Evolutionary conservation across 805 yeast species (phyloP).

Genomic region (Yueomyces sp.): DNA sequence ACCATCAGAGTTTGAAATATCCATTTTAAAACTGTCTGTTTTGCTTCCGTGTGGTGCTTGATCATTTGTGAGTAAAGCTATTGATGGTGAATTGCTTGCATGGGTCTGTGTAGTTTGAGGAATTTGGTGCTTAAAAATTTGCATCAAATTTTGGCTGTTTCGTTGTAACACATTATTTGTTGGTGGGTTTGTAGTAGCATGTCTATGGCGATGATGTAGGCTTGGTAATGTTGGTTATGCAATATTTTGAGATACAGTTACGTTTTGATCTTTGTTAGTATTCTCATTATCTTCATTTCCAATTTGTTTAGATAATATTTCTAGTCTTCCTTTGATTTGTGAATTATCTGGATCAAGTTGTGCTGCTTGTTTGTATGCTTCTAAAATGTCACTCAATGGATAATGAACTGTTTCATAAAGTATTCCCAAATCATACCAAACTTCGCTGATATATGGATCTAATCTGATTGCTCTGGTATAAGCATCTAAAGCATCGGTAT

Average conservation of each 20-base stretch:
- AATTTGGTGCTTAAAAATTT: conserved; percentile 1
- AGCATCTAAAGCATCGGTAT: conserved; percentile 93
- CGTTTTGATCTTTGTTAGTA: no score
- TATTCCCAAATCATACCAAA: conserved; percentile 97
- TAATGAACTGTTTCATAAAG: conserved; percentile 94
- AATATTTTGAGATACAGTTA: no score
- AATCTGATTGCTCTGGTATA: conserved; percentile 92
- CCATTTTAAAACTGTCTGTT: neutral
- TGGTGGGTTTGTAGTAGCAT: neutral
- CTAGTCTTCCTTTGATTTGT: conserved; percentile 85
- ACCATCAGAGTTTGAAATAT: neutral
- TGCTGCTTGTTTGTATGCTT: conserved; percentile 94
- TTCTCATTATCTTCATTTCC: neutral
- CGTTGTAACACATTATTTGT: neutral
- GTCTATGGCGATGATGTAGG: no score
- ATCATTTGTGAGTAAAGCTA: neutral
- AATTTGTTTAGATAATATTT: conserved; percentile 40
- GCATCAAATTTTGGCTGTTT: neutral
- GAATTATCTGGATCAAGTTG: conserved; percentile 88
- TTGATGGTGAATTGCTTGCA: neutral
- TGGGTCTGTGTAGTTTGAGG: conserved; percentile 1
- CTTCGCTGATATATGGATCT: conserved; percentile 92
- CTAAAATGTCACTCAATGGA: conserved; percentile 87
- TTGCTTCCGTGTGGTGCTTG: neutral
- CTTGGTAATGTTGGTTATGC: no score